Base-by-base conservation (phyloP, 179 eudicot species). In the Beta lomatogona region DNA sequence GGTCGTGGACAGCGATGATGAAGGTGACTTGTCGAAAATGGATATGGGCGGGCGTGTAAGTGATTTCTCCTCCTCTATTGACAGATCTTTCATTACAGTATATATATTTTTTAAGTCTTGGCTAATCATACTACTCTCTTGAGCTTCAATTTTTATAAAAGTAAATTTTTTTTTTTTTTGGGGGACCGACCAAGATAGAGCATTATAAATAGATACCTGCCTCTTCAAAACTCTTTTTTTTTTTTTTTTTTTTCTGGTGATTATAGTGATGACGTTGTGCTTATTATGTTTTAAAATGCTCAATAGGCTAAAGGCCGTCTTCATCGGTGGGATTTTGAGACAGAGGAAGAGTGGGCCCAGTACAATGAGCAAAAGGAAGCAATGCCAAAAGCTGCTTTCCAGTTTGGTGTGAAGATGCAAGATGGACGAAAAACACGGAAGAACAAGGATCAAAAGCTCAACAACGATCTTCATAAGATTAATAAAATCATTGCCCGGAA, bases 41-140 rank as follows among this genome's bases (percentile, higher is more conserved):
- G 99, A 96, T 86, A 96, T 96, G 99, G 99, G 99, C 77, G 97
- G 98, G 15, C 94, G 99, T 77, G 99, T 96, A 85, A 88, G 99
- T 85, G 59, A 63, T 69, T 81, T 57, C 67, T 69, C 12, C 36
- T 18, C 53, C 77, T 28, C 52, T 46, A 36, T 36, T 36, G 41
- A 36, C 3, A 4, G 41, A 36, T 36, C 41, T 36, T 36, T 36
- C 41, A 36, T 36, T 36, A 36, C 41, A 36, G 41, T 36, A 36
- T 36, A 2, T 36, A 3, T 36, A 36, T 36, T 36, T 36, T 36
- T 36, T 2, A 36, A 36, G 41, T 36, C 41, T 36, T 36, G 41
- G 41, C 41, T 36, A 36, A 36, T 36, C 41, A 36, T 36, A 36
- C 41, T 36, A 36, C 41, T 46, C 31, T 69, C 31, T 69, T 1